phyloP scores from a whole-genome alignment of 139 green algal species.

The Trebouxia sp. region DNA sequence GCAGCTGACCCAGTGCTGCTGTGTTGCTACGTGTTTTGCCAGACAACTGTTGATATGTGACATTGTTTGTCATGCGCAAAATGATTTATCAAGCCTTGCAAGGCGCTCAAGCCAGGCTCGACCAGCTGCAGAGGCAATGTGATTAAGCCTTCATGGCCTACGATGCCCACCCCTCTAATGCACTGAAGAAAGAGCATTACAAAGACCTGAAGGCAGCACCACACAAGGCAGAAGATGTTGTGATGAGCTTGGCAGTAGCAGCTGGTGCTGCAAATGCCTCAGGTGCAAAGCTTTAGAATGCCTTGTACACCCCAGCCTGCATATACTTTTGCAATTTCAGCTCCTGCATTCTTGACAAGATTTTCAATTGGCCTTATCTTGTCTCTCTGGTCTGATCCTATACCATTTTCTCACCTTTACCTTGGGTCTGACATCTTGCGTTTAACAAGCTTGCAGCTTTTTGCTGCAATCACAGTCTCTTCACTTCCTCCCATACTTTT shows the following conservation, averaged over 20 bases:
- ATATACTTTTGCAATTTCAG: conserved; percentile 21
- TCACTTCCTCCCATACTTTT: too few relatives aligned
- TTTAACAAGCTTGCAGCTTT: too few relatives aligned
- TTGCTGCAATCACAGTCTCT: too few relatives aligned
- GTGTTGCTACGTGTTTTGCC: conserved; percentile 7
- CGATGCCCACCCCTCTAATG: conserved; percentile 22
- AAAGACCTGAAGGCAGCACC: conserved; percentile 12
- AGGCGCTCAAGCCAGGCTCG: conserved; percentile 20
- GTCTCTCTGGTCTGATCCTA: too few relatives aligned
- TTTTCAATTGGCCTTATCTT: too few relatives aligned
- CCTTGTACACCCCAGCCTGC: conserved; percentile 13
- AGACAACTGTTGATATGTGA: conserved; percentile 20
- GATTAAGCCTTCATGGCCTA: conserved; percentile 23
- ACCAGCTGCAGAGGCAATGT: conserved; percentile 25
- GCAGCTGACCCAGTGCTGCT: conserved; percentile 19
- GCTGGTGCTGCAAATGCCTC: conserved; percentile 19
- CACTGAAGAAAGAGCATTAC: conserved; percentile 18
- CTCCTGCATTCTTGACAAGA: too few relatives aligned
- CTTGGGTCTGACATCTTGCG: too few relatives aligned
- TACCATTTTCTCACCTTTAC: too few relatives aligned
- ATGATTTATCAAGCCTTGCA: conserved; percentile 13
- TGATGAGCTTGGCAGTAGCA: conserved; percentile 10
- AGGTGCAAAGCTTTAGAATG: conserved; percentile 6
- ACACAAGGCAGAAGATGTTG: conserved; percentile 24
- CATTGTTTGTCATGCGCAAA: not conserved